Percentiles rank a stretch among this genome's conserved stretches.
Conservation (phyloP, 129 eudicot genomes). For the Glebionis coronaria region DNA sequence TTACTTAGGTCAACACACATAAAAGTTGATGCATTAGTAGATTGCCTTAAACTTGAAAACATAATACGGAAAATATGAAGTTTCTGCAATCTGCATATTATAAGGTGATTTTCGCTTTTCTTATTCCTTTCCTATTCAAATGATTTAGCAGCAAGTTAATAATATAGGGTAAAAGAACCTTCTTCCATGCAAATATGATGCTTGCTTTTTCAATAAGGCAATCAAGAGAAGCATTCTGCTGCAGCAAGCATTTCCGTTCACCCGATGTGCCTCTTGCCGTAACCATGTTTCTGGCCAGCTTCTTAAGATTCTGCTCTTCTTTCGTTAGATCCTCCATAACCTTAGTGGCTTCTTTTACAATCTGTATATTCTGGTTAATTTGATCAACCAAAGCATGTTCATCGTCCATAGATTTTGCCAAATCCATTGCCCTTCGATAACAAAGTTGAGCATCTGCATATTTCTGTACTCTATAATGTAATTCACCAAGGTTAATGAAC, state of each 20-base stretch:
- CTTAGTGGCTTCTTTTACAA: conserved; percentile 55
- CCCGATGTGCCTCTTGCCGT: conserved; percentile 56
- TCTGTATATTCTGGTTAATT: conserved; percentile 49
- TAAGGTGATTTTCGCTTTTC: neutral
- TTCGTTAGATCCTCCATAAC: conserved; percentile 65
- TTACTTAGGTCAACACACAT: neutral
- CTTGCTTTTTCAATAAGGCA: conserved; percentile 71
- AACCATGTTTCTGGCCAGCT: conserved; percentile 50
- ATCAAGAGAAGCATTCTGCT: conserved; percentile 63
- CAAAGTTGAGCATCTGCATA: conserved; percentile 62
- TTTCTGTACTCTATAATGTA: conserved; percentile 64
- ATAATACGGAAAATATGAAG: too few relatives aligned
- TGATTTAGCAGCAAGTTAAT: neutral
- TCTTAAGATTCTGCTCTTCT: conserved; percentile 82
- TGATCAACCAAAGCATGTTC: conserved; percentile 73
- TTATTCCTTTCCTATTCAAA: neutral
- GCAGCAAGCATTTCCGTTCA: conserved; percentile 64
- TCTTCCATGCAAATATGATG: conserved; percentile 58
- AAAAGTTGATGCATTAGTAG: too few relatives aligned
- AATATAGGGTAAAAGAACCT: conserved; percentile 33
- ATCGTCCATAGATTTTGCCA: conserved; percentile 88
- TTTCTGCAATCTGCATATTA: too few relatives aligned
- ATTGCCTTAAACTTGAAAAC: too few relatives aligned
- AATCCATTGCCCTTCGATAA: conserved; percentile 70
- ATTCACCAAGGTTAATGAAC: conserved; percentile 83